Percentiles rank a stretch among this genome's conserved stretches.
Evolutionary conservation across 192 early-diverging fungal species (phyloP).

Genomic region (Coemansia sp.): DNA sequence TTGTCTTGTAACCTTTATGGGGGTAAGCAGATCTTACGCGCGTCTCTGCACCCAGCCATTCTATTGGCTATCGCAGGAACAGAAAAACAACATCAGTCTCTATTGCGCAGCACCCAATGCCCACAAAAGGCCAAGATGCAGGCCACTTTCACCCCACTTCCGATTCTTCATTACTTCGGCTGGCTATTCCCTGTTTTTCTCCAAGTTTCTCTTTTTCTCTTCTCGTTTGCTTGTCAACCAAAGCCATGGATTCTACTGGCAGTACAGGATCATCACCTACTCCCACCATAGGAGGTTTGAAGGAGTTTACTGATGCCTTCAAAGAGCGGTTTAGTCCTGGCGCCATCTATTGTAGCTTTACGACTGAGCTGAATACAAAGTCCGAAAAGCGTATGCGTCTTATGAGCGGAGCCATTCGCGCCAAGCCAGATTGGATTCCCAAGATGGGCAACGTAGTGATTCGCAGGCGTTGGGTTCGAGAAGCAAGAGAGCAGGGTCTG

Average conservation of each 20-base stretch:
- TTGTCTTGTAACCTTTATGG: neutral
- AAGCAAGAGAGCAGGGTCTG: constrained; percentile 27
- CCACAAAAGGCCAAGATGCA: neutral
- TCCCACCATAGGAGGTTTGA: constrained; percentile 2
- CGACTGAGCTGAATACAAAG: constrained; percentile 10
- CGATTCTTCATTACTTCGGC: neutral
- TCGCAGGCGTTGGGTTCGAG: constrained; percentile 24
- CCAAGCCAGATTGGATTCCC: constrained; percentile 52
- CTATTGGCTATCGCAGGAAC: neutral
- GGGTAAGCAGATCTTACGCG: neutral
- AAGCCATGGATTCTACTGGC: neutral
- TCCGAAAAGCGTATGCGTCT: constrained; percentile 32
- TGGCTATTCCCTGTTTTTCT: neutral
- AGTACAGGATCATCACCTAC: neutral
- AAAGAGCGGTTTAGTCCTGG: neutral
- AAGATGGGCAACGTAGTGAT: constrained; percentile 31
- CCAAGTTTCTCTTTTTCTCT: neutral
- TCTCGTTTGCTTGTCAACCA: neutral
- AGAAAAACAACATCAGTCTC: neutral
- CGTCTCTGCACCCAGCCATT: neutral
- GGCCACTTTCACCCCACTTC: neutral
- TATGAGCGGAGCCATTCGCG: constrained; percentile 53
- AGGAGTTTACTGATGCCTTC: constrained; percentile 8
- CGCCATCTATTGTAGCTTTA: constrained; percentile 12
- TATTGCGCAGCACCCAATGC: neutral